Base-by-base conservation (phyloP, 2,329 filamentous ascomycete species). In the Fusarium nodosum region DNA sequence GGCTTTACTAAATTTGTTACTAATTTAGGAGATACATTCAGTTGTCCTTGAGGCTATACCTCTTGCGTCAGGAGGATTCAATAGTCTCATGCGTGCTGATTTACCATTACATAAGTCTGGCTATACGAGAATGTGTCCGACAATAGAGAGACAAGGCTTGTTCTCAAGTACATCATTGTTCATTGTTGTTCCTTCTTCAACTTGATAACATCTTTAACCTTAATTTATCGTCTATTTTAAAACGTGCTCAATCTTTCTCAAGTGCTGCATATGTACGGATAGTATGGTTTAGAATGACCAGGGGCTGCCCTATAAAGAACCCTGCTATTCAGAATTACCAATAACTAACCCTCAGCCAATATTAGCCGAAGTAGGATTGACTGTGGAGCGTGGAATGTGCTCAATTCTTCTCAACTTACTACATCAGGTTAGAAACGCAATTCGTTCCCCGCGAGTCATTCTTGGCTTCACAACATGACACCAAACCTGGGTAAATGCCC, bases 321-420 rank as follows among this genome's bases (percentile, higher is more conserved):
- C 12, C 16, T 44, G 15, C 28, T 10, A 12, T 44, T 44, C 1
- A 7, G 3, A 7, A 18, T 18, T 12, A 6, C 9, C 2, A 8
- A 4, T 7, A 4, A 12, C 12, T 7, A 4, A 12, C 12, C 31
- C 5, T 4, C 16, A 18, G 22, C 7, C 5, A n/a, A 3, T 11
- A 50, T 6, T 16, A 1, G n/a, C 34, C 11, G n/a, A 16, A 28
- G 31, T 50, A 18, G 8, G 5, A 26, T 10, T 5, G 2, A 15
- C 4, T 41, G n/a, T 22, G 26, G 26, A 54, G 6, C 7, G 5
- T 7, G 12, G 33, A 54, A 54, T 28, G 9, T 54, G 28, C 51
- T 54, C 39, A 54, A 54, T 26, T 18, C 20, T 46, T 45, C 39
- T 54, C 51, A 54, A 33, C 12, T 20, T 20, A 7, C 20, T 30